Base-by-base conservation (phyloP, 2,329 filamentous ascomycete genomes). In the Dactylellina haptotyla region DNA sequence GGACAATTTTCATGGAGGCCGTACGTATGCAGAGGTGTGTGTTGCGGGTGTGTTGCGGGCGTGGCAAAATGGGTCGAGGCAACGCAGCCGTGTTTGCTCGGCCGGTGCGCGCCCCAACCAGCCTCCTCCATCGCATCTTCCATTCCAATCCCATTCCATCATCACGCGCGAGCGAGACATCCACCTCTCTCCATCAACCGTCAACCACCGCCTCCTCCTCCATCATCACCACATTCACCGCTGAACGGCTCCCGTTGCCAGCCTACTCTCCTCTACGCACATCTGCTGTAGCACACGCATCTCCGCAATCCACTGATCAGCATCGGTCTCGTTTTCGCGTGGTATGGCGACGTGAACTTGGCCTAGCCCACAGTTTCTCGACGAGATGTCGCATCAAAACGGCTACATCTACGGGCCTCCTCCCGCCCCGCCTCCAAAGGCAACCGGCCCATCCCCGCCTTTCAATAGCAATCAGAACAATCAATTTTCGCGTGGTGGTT, bases 321-420 rank as follows among this genome's bases (percentile, higher is more conserved):
- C 20, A 37, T 59, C 12, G 4, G 45, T 32, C 43, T 28, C 23
- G n/a, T 39, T 53, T 30, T 48, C 30, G 53, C 32, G 58, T 65
- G 67, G 67, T 53, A 72, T 65, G 67, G 67, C 53, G 53, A 65
- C 37, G 59, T 72, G 43, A 59, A 51, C 6, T 37, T 45, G 16
- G n/a, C 46, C 45, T 34, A 34, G 18, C 41, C 26, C 59, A 59
- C 67, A 34, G 56, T 59, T 58, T 71, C 56, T 34, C 51, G 37
- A 45, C 37, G 30, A 53, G 59, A 72, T 72, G 67, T 72, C 67
- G 67, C 67, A 72, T 45, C 67, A 62, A 26, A 72, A 72, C 67
- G 59, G 59, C 59, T 72, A 72, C 67, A 72, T 72, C 59, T 72
- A 65, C 67, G 67, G 67, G 61, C 67, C 67, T 59, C 67, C 67